These are phyloP conservation scores for Fusarium sp. DNA, from an alignment of 2,329 filamentous ascomycete species.

Conservation along the genomic window DNA sequence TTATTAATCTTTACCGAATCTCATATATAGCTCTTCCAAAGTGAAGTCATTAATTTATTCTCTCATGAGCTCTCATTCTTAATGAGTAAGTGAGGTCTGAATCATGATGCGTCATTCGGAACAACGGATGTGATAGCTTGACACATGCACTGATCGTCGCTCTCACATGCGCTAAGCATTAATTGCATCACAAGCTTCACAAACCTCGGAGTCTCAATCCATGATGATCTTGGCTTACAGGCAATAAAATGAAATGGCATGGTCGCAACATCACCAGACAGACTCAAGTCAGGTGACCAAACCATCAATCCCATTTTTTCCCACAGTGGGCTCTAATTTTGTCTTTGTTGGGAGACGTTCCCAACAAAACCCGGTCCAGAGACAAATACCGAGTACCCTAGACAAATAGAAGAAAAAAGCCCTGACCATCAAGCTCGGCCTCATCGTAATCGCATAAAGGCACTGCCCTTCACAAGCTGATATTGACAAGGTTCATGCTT, in stretches of 20 bases:
- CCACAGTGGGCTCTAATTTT: neutral
- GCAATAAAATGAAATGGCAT: neutral
- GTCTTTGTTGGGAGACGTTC: conserved; percentile 5
- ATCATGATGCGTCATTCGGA: neutral
- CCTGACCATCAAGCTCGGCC: neutral
- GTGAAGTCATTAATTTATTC: neutral
- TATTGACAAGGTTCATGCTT: neutral
- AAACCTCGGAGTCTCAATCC: conserved; percentile 12
- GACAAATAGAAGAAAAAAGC: neutral
- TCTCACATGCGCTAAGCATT: neutral
- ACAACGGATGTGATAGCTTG: neutral
- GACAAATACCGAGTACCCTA: conserved; percentile 7
- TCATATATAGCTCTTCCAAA: neutral
- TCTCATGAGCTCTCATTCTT: neutral
- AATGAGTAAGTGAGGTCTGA: neutral
- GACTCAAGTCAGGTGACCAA: neutral
- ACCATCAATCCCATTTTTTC: neutral
- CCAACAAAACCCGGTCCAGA: conserved; percentile 15
- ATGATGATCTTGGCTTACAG: conserved; percentile 4
- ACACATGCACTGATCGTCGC: neutral
- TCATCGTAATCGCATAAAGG: neutral
- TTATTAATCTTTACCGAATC: too few relatives aligned
- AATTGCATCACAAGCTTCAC: neutral
- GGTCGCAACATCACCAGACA: neutral
- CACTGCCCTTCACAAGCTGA: conserved; percentile 4